A percentile compares a stretch with the other conserved stretches of the same genome.
phyloP scores from a whole-genome alignment of 352 stramenopile genomes.

The Pythium aristosporum region DNA sequence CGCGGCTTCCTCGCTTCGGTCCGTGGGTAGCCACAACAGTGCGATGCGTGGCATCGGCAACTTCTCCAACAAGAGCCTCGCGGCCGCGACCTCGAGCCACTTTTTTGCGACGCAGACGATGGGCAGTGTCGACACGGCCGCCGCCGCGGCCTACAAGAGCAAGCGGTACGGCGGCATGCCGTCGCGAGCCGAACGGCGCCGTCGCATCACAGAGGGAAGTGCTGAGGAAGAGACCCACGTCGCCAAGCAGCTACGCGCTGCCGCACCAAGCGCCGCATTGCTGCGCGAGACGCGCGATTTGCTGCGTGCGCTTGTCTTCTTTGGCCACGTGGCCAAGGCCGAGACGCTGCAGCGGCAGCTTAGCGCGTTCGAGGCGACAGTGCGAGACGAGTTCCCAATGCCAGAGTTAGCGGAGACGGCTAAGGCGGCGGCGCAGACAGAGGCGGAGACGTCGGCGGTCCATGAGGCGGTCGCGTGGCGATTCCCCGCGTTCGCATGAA shows the following conservation, averaged over 20 bases:
- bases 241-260: slow-evolving; percentile 38
- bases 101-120: slow-evolving; percentile 68
- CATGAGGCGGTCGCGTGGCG: slow-evolving; percentile 8
- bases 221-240: slow-evolving; percentile 70
- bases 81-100: slow-evolving; percentile 58
- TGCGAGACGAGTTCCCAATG: slow-evolving; percentile 27
- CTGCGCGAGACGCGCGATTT: slow-evolving; percentile 37
- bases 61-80: slow-evolving; percentile 60
- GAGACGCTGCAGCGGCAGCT: slow-evolving; percentile 47
- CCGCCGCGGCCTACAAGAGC: slow-evolving; percentile 30
- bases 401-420: slow-evolving; percentile 1
- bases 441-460: neutral
- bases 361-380: slow-evolving; percentile 38
- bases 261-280: slow-evolving; percentile 40
- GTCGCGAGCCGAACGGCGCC: slow-evolving; percentile 52
- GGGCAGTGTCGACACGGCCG: slow-evolving; percentile 8
- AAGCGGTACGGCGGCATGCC: slow-evolving; percentile 49
- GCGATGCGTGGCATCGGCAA: slow-evolving; percentile 60
- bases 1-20: slow-evolving; percentile 58
- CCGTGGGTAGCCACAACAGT: slow-evolving; percentile 81
- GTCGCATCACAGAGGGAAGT: slow-evolving; percentile 69
- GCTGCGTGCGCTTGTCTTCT: slow-evolving; percentile 56
- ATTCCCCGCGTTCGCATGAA: slow-evolving; percentile 13
- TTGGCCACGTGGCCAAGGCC: slow-evolving; percentile 39
- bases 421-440: neutral